Percentiles rank a stretch among this genome's conserved stretches.
These are phyloP conservation scores for Alloascoidea hylecoeti DNA, from an alignment of 805 yeast species.

Conservation along the genomic window DNA sequence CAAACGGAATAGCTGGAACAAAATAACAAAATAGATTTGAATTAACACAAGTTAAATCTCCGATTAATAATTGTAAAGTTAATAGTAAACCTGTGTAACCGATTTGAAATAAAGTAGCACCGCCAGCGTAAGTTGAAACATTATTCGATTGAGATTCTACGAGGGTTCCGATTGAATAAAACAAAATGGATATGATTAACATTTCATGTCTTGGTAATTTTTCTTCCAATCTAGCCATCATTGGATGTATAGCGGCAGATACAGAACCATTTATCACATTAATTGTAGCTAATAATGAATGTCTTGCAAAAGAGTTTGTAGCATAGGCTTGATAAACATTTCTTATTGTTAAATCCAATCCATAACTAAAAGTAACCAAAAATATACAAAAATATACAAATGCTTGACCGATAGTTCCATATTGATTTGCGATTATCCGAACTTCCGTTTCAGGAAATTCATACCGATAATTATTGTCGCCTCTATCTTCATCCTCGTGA, in stretches of 20 bases:
- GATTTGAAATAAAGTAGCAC: constrained; percentile 28
- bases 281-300: constrained; percentile 37
- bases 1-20: constrained; percentile 44
- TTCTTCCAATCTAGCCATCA: constrained; percentile 39
- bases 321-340: constrained; percentile 36
- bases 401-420: constrained; percentile 3
- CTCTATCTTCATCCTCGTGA: no score
- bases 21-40: constrained; percentile 48
- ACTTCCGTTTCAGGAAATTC: no score
- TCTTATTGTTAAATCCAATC: constrained; percentile 40
- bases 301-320: constrained; percentile 28
- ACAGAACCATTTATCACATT: constrained; percentile 34
- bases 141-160: constrained; percentile 38
- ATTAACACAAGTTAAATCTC: constrained; percentile 44
- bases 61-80: constrained; percentile 31
- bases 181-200: constrained; percentile 25
- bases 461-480: not conserved
- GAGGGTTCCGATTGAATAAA: constrained; percentile 39
- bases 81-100: constrained; percentile 46
- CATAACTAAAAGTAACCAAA: constrained; percentile 32
- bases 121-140: constrained; percentile 37
- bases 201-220: constrained; percentile 37
- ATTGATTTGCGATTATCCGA: not conserved
- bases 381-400: constrained; percentile 28
- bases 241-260: constrained; percentile 41